These are phyloP conservation scores for Gossypium gossypioides DNA, from an alignment of 441 rosid species.

Conservation along the genomic window DNA sequence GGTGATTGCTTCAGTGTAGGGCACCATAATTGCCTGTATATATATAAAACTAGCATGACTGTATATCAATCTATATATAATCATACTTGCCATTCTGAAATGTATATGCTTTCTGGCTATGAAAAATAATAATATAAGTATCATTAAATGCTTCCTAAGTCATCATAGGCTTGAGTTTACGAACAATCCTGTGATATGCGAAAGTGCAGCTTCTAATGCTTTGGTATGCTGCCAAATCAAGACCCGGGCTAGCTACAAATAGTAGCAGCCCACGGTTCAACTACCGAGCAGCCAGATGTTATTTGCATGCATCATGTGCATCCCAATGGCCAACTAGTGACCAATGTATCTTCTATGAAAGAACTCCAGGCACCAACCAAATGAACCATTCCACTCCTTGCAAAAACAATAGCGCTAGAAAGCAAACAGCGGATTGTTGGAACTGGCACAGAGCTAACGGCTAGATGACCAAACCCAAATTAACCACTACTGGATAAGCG, in stretches of 20 bases:
- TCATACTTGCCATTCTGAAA: constrained; percentile 4
- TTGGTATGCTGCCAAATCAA: constrained; percentile 49
- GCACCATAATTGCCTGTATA: constrained; percentile 6
- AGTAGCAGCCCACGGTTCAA: constrained; percentile 74
- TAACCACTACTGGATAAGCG: background rate
- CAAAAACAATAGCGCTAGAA: background rate
- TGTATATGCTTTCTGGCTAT: constrained; percentile 8
- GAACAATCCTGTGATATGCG: background rate
- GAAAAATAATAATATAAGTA: background rate
- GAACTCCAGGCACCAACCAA: too few relatives aligned
- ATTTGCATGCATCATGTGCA: constrained; percentile 61
- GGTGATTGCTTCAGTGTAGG: constrained; percentile 23
- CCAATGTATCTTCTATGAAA: constrained; percentile 7
- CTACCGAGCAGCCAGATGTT: constrained; percentile 67
- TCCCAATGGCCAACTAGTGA: constrained; percentile 64
- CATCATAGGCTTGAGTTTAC: background rate
- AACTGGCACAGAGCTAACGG: background rate
- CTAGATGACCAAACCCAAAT: background rate
- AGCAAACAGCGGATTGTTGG: background rate
- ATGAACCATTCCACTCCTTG: background rate
- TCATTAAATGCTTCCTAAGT: too few relatives aligned
- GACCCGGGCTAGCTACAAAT: constrained; percentile 34
- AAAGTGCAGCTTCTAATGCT: background rate
- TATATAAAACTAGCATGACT: background rate
- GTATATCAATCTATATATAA: background rate